Conservation (phyloP, 768 basidiomycete species). For the Rhizopogon sp. region DNA sequence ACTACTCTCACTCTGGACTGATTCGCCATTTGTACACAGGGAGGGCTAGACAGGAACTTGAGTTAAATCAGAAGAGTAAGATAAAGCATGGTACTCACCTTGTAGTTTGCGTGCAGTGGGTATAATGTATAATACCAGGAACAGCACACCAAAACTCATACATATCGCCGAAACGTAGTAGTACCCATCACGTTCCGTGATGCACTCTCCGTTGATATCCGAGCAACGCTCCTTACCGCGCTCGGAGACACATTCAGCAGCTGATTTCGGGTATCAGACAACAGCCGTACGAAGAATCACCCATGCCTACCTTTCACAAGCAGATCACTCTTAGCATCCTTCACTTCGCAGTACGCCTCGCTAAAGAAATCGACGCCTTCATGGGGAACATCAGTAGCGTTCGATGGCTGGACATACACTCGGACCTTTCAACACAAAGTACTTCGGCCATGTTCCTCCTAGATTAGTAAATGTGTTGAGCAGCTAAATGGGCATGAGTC, state of each 20-base stretch:
- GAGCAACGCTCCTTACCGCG: constrained; percentile 79
- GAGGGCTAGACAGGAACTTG: constrained; percentile 39
- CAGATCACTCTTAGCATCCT: constrained; percentile 48
- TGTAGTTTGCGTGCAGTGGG: constrained; percentile 85
- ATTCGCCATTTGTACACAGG: constrained; percentile 72
- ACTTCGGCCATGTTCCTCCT: constrained; percentile 98
- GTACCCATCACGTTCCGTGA: constrained; percentile 87
- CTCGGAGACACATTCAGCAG: constrained; percentile 88
- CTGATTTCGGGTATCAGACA: constrained; percentile 32
- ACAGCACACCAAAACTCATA: constrained; percentile 65
- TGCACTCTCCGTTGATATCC: constrained; percentile 72
- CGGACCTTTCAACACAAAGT: constrained; percentile 87
- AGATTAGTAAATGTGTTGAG: constrained; percentile 95
- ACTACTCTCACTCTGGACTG: constrained; percentile 25
- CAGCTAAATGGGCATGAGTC: constrained; percentile 45
- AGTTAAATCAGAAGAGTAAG: not conserved
- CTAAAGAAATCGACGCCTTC: constrained; percentile 85
- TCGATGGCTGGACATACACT: not conserved
- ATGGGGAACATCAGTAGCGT: constrained; percentile 7
- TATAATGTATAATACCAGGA: constrained; percentile 72
- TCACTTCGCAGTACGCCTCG: constrained; percentile 76
- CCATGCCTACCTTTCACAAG: constrained; percentile 45
- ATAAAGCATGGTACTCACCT: constrained; percentile 44
- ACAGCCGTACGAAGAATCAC: not conserved
- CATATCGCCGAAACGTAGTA: constrained; percentile 82